Conservation (phyloP, 2,329 filamentous ascomycete species). For the Fonsecaea multimorphosa region DNA sequence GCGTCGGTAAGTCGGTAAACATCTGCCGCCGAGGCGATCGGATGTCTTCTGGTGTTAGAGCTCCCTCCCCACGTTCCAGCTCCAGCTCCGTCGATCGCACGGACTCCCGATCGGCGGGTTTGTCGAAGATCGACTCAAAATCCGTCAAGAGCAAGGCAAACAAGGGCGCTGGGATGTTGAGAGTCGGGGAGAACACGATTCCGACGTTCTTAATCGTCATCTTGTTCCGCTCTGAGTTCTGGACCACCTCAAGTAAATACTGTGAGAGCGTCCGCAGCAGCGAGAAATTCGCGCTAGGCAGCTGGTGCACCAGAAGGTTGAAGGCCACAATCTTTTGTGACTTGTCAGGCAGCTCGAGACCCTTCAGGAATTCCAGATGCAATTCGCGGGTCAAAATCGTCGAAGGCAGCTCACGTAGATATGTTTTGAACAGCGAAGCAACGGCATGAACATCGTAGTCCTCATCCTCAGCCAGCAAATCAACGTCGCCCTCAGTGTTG, state of each 20-base stretch:
- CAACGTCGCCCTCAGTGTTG: slow-evolving; percentile 89
- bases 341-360: slow-evolving; percentile 78
- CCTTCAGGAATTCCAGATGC: slow-evolving; percentile 83
- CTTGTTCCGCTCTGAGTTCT: slow-evolving; percentile 89
- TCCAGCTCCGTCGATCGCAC: slow-evolving; percentile 42
- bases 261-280: slow-evolving; percentile 83
- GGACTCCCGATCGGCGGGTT: slow-evolving; percentile 53
- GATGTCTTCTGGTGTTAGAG: slow-evolving; percentile 59
- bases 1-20: slow-evolving; percentile 70
- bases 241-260: slow-evolving; percentile 90
- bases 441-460: slow-evolving; percentile 97
- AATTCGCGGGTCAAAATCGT: slow-evolving; percentile 91
- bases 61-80: slow-evolving; percentile 46
- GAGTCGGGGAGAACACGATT: slow-evolving; percentile 95
- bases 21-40: slow-evolving; percentile 69
- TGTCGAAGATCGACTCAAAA: slow-evolving; percentile 82
- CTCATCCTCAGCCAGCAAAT: slow-evolving; percentile 78
- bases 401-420: slow-evolving; percentile 87
- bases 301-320: slow-evolving; percentile 75
- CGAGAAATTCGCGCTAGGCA: slow-evolving; percentile 80
- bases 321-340: slow-evolving; percentile 78
- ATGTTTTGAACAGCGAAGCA: slow-evolving; percentile 90
- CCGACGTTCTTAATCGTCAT: slow-evolving; percentile 98
- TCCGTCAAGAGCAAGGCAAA: slow-evolving; percentile 94
- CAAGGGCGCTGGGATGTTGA: slow-evolving; percentile 93